A percentile compares a stretch with the other conserved stretches of the same genome.
Conservation (phyloP, 2,329 filamentous ascomycete genomes). For the Fusarium nodosum region DNA sequence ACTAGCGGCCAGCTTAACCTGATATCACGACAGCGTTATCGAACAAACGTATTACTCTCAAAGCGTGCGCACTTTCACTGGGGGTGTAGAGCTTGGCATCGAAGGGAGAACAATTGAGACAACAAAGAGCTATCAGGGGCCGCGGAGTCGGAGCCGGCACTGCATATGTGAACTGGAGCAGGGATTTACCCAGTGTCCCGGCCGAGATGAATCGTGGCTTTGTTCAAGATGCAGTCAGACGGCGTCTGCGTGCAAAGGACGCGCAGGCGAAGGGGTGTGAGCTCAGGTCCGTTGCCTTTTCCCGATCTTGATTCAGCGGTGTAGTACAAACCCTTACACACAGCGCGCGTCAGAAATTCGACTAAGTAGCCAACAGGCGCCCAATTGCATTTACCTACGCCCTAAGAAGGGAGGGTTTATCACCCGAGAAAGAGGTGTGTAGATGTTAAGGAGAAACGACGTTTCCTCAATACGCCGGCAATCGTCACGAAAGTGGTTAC, state of each 20-base stretch:
- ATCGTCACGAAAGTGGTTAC: slow-evolving; percentile 22
- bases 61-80: background rate
- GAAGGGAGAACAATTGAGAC: slow-evolving; percentile 40
- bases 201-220: slow-evolving; percentile 38
- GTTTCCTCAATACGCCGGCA: slow-evolving; percentile 12
- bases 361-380: slow-evolving; percentile 8
- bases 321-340: slow-evolving; percentile 4
- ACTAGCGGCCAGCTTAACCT: background rate
- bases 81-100: background rate
- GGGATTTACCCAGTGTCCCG: slow-evolving; percentile 25
- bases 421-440: background rate
- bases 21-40: background rate
- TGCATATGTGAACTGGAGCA: slow-evolving; percentile 23
- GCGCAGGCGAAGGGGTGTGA: slow-evolving; percentile 32
- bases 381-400: background rate
- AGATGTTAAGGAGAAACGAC: slow-evolving; percentile 2
- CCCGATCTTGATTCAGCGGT: slow-evolving; percentile 1
- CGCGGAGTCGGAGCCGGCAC: slow-evolving; percentile 36
- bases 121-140: slow-evolving; percentile 18
- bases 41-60: background rate
- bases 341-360: slow-evolving; percentile 1
- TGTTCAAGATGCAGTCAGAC: slow-evolving; percentile 29
- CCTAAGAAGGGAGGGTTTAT: background rate
- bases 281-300: slow-evolving; percentile 10
- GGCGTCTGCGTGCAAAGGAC: slow-evolving; percentile 26